Conservation (phyloP, 306 rosid genomes). For the Glycyrrhiza uralensis region DNA sequence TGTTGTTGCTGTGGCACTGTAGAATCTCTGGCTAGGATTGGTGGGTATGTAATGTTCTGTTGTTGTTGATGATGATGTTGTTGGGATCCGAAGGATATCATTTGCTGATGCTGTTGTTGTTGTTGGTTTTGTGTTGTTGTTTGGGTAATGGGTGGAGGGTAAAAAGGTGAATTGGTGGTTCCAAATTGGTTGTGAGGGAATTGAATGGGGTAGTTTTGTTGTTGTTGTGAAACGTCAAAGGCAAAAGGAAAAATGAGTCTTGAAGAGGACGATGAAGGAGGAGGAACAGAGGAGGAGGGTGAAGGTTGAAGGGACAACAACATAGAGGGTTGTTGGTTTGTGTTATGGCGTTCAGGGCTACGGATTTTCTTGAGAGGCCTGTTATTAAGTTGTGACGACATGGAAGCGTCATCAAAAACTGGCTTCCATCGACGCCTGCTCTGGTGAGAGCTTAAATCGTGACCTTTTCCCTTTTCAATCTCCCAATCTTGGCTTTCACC, state of each 20-base stretch:
- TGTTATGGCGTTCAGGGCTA: conserved; percentile 52
- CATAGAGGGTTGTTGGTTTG: not conserved
- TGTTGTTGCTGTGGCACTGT: conserved; percentile 18
- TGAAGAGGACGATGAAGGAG: conserved; percentile 51
- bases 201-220: conserved; percentile 36
- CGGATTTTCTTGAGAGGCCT: conserved; percentile 80
- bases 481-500: conserved; percentile 42
- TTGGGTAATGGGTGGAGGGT: conserved; percentile 30
- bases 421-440: conserved; percentile 52
- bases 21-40: conserved; percentile 24
- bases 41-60: conserved; percentile 38
- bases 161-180: conserved; percentile 27
- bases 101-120: conserved; percentile 35
- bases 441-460: conserved; percentile 34
- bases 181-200: conserved; percentile 43
- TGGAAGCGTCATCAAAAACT: conserved; percentile 58
- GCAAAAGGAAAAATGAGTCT: conserved; percentile 69
- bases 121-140: conserved; percentile 34
- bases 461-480: conserved; percentile 36
- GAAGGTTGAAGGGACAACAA: not conserved
- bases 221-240: conserved; percentile 45
- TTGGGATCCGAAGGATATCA: conserved; percentile 54
- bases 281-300: not conserved
- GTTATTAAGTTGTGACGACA: conserved; percentile 35
- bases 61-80: conserved; percentile 22